Percentiles rank a stretch among this genome's conserved stretches.
Evolutionary conservation across 2,329 filamentous ascomycete species (phyloP).

Genomic region (Davidsoniella eucalypti): DNA sequence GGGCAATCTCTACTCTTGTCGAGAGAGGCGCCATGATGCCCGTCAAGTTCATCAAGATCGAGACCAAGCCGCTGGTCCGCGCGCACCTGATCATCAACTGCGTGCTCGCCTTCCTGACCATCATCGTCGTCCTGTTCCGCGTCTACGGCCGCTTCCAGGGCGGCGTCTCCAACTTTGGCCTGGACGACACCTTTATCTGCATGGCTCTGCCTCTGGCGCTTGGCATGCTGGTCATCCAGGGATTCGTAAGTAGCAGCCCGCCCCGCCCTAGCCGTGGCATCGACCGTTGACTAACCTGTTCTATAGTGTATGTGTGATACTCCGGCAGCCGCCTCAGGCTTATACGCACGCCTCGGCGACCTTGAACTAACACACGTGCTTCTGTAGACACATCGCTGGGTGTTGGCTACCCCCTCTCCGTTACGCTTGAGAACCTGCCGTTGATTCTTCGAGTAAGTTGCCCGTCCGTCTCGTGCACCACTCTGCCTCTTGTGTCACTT

Average conservation of each 20-base stretch:
- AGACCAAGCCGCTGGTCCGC: conserved; percentile 15
- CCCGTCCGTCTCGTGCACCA: neutral
- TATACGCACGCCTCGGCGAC: neutral
- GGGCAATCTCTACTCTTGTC: neutral
- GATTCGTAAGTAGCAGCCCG: conserved; percentile 16
- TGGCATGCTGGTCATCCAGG: conserved; percentile 19
- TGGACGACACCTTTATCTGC: conserved; percentile 24
- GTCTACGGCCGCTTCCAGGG: conserved; percentile 17
- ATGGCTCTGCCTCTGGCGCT: conserved; percentile 20
- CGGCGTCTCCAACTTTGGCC: conserved; percentile 18
- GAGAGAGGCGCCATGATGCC: conserved; percentile 8
- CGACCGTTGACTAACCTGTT: neutral
- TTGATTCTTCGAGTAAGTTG: conserved; percentile 14
- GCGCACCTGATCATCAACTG: conserved; percentile 18
- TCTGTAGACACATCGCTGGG: conserved; percentile 16
- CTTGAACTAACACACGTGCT: conserved; percentile 1
- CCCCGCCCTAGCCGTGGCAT: too few species aligned
- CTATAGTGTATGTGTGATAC: conserved; percentile 11
- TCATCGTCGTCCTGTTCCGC: conserved; percentile 17
- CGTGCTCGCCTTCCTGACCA: conserved; percentile 14
- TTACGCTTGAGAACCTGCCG: conserved; percentile 16
- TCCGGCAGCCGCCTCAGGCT: too few species aligned
- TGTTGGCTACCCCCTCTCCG: conserved; percentile 16
- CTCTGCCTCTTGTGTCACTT: neutral
- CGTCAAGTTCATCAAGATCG: conserved; percentile 7